These are phyloP conservation scores for Kalaharituber pfeilii DNA, from an alignment of 2,329 filamentous ascomycete genomes.

Conservation along the genomic window DNA sequence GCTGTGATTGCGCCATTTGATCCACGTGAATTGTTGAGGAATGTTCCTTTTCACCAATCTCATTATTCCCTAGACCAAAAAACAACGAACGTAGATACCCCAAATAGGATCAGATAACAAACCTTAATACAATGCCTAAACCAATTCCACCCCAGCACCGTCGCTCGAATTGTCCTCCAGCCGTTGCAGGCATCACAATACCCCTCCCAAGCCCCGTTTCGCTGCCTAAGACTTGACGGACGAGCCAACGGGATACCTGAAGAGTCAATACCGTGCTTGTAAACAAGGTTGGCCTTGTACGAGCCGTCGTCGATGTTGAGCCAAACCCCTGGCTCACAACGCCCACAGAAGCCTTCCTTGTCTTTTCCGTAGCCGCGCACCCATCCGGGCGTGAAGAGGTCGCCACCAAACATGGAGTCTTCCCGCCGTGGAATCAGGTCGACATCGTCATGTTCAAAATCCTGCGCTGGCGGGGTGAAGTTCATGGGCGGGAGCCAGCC, in stretches of 20 bases:
- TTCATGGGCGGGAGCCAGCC: conserved; percentile 2
- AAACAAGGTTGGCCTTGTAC: background rate
- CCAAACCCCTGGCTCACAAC: background rate
- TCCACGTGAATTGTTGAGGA: too few species aligned
- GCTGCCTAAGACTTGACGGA: background rate
- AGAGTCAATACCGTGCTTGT: background rate
- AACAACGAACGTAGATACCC: too few species aligned
- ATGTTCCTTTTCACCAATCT: too few species aligned
- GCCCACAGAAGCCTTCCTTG: background rate
- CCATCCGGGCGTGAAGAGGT: background rate
- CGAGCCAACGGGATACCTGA: background rate
- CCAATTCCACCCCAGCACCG: conserved; percentile 6
- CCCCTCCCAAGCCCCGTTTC: conserved; percentile 6
- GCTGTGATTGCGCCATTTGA: too few species aligned
- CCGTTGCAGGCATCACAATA: conserved; percentile 8
- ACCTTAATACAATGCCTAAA: background rate
- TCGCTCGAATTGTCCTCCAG: conserved; percentile 11
- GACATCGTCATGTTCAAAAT: background rate
- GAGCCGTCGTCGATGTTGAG: background rate
- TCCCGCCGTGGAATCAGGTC: background rate
- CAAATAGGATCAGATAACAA: background rate
- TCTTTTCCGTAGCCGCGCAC: background rate
- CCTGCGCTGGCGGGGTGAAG: conserved; percentile 8
- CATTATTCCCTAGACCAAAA: too few species aligned
- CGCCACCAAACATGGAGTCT: background rate